Conservation (phyloP, 1,139 yeast species). For the Zygoascus sp. region DNA sequence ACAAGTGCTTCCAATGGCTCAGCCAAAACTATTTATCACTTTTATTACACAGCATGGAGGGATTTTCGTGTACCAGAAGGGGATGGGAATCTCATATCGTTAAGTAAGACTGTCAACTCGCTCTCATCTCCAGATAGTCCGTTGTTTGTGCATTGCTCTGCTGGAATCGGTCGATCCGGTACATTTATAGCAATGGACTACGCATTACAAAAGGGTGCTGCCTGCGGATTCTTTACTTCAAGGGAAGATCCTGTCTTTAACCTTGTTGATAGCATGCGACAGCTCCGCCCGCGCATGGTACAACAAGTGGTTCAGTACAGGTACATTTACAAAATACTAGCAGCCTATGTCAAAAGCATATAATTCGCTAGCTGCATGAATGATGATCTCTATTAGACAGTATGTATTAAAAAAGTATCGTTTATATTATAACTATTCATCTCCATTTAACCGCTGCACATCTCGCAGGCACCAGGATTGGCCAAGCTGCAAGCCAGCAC, state of each 20-base stretch:
- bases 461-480: constrained; percentile 95
- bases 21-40: constrained; percentile 43
- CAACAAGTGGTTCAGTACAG: constrained; percentile 55
- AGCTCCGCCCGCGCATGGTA: constrained; percentile 62
- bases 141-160: constrained; percentile 67
- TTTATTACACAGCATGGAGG: constrained; percentile 53
- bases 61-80: constrained; percentile 48
- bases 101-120: constrained; percentile 33
- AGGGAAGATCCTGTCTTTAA: constrained; percentile 30
- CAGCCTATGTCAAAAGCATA: constrained; percentile 12
- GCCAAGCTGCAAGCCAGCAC: constrained; percentile 95
- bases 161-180: constrained; percentile 83
- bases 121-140: constrained; percentile 36
- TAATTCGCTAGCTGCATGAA: too few relatives aligned
- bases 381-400: not conserved
- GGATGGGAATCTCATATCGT: constrained; percentile 39
- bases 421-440: not conserved
- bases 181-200: constrained; percentile 69
- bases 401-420: not conserved
- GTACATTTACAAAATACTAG: constrained; percentile 43
- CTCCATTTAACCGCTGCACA: constrained; percentile 89
- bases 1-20: not conserved
- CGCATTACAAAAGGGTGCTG: constrained; percentile 30
- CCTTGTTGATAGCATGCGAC: constrained; percentile 46
- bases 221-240: constrained; percentile 11